Evolutionary conservation across 805 yeast genomes (phyloP).

Genomic region (Brettanomyces custersianus): DNA sequence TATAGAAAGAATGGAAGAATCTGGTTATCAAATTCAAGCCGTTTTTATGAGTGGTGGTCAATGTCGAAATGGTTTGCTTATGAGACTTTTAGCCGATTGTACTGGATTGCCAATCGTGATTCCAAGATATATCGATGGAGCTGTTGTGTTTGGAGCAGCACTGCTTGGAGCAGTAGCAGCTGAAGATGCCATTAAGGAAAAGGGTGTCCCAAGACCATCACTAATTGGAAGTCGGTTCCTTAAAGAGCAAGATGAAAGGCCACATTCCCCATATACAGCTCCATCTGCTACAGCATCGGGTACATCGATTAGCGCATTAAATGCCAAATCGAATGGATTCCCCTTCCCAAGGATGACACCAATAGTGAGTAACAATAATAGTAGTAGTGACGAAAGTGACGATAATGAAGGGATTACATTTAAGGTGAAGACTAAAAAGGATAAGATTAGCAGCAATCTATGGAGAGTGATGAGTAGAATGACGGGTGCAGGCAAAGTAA

Average conservation of each 20-base stretch:
- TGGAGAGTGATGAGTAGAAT: slow-evolving; percentile 84
- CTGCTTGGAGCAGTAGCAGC: slow-evolving; percentile 92
- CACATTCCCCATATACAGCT: slow-evolving; percentile 68
- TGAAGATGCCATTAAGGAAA: slow-evolving; percentile 40
- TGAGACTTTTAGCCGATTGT: slow-evolving; percentile 86
- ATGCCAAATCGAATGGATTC: slow-evolving; percentile 29
- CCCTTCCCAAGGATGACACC: slow-evolving; percentile 43
- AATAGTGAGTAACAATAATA: slow-evolving; percentile 19
- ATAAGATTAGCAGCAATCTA: slow-evolving; percentile 47
- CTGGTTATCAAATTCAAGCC: slow-evolving; percentile 70
- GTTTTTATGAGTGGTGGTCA: slow-evolving; percentile 96
- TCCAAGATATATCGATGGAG: slow-evolving; percentile 93
- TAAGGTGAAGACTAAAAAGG: neutral
- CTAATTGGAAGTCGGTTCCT: slow-evolving; percentile 7
- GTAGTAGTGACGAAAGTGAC: slow-evolving; percentile 23
- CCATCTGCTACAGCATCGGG: slow-evolving; percentile 71
- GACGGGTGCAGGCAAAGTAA: slow-evolving; percentile 77
- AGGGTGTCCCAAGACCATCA: slow-evolving; percentile 6
- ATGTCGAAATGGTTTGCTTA: slow-evolving; percentile 82
- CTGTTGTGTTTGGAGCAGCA: slow-evolving; percentile 95
- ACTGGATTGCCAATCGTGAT: slow-evolving; percentile 87
- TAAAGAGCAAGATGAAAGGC: slow-evolving; percentile 14
- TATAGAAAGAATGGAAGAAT: slow-evolving; percentile 68
- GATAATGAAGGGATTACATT: slow-evolving; percentile 35
- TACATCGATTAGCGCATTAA: slow-evolving; percentile 44